phyloP scores from a whole-genome alignment of 2,329 filamentous ascomycete species.

The Chalaropsis ovoidea region DNA sequence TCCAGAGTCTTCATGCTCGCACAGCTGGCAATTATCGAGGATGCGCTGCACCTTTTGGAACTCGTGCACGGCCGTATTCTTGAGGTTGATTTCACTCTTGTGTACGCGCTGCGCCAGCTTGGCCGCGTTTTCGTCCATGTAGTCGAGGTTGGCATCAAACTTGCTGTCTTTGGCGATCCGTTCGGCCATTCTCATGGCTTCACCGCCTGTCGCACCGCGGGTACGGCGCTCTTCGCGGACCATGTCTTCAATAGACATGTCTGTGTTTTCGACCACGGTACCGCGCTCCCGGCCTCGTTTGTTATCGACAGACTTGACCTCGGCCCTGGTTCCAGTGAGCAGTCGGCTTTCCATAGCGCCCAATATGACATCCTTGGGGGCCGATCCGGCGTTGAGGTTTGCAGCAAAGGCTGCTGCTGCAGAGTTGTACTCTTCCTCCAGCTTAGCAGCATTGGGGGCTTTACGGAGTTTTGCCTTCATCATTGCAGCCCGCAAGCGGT shows the following conservation, averaged over 20 bases:
- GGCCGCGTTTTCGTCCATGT: slow-evolving; percentile 91
- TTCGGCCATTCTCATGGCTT: slow-evolving; percentile 74
- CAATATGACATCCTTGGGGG: slow-evolving; percentile 57
- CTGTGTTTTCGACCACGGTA: slow-evolving; percentile 77
- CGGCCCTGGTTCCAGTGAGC: slow-evolving; percentile 61
- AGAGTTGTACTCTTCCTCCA: slow-evolving; percentile 75
- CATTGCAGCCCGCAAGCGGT: slow-evolving; percentile 82
- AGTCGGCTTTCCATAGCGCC: slow-evolving; percentile 83
- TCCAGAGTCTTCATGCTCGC: slow-evolving; percentile 74
- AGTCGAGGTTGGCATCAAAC: slow-evolving; percentile 87
- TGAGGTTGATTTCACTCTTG: slow-evolving; percentile 77
- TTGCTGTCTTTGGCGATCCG: slow-evolving; percentile 87
- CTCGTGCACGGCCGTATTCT: slow-evolving; percentile 75
- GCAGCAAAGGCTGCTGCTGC: slow-evolving; percentile 52
- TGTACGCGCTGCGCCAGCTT: slow-evolving; percentile 81
- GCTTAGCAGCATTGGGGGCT: slow-evolving; percentile 59
- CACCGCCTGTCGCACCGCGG: slow-evolving; percentile 63
- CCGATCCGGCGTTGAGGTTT: slow-evolving; percentile 41
- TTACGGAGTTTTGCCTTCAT: slow-evolving; percentile 89
- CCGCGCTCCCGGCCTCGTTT: slow-evolving; percentile 78
- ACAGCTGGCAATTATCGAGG: slow-evolving; percentile 79
- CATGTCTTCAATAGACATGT: slow-evolving; percentile 97
- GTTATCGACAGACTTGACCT: slow-evolving; percentile 68
- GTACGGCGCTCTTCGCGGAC: slow-evolving; percentile 86
- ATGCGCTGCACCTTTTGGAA: slow-evolving; percentile 83